Base-by-base conservation (phyloP, 2,329 filamentous ascomycete genomes). In the Rosellinia necatrix region DNA sequence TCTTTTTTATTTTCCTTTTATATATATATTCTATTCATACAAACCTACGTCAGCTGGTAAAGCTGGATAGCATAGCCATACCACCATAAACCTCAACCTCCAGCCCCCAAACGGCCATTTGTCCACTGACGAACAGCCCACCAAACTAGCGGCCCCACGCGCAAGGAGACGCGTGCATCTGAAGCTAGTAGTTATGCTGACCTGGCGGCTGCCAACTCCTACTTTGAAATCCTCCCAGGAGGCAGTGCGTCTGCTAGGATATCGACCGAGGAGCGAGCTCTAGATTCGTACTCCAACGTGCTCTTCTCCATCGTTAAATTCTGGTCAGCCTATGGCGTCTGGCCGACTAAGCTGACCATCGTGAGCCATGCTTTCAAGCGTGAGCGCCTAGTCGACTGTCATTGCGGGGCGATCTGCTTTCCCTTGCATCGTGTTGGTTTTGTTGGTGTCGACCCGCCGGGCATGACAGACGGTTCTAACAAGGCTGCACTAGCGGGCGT, bases 231-330 rank as follows among this genome's bases (percentile, higher is more conserved):
- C 10, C 48, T 78, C 6, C 52, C 68, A 1, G 41, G 61, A 12
- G 41, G 42, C 2, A 40, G 59, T 2, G 37, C 51, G 1, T n/a
- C 19, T 1, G 13, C 54, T 17, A 76, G 76, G 21, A 75, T 91
- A 15, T 68, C 83, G 0, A 67, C 84, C 2, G 92, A 96, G 68
- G 81, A 86, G 7, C 79, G 82, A 51, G 91, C 92, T 0, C 85
- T 93, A 1, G 92, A 97, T 72, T 93, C 89, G 1, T 93, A 91
- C 68, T 87, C 92, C 69, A 96, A 96, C 69, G 75, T 96, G 4
- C 74, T 96, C 13, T 92, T 92, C 70, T 88, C 88, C 10, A 76
- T 96, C 2, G 64, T 78, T 13, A 68, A 74, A 30, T 85, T 83
- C 66, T 77, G 88, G 60, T 76, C 78, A 3, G 83, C 81, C 56